A percentile compares a stretch with the other conserved stretches of the same genome.
phyloP scores from a whole-genome alignment of 345 rosid genomes.

The Lagerstroemia speciosa region DNA sequence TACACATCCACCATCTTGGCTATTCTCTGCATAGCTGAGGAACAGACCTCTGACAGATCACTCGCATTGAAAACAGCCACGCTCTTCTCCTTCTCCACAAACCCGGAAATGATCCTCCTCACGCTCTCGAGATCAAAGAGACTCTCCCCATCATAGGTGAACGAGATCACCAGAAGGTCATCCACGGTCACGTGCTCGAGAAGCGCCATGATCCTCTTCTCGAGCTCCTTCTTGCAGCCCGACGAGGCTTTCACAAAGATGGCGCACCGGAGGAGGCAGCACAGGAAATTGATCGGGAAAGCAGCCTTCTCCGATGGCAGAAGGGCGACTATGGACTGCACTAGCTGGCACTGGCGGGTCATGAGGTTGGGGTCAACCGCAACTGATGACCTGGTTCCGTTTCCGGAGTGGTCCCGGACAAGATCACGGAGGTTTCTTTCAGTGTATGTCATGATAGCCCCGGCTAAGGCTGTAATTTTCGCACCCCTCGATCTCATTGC shows the following conservation, averaged over 20 bases:
- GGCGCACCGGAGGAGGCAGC: slow-evolving; percentile 77
- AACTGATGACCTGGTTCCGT: slow-evolving; percentile 27
- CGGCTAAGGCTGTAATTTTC: slow-evolving; percentile 43
- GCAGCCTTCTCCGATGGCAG: slow-evolving; percentile 60
- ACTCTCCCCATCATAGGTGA: slow-evolving; percentile 70
- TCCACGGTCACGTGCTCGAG: slow-evolving; percentile 66
- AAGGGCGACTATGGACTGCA: slow-evolving; percentile 53
- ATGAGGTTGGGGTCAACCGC: slow-evolving; percentile 25
- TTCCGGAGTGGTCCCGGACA: slow-evolving; percentile 74
- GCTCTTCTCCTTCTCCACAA: slow-evolving; percentile 75
- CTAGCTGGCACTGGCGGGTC: slow-evolving; percentile 43
- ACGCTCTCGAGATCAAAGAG: slow-evolving; percentile 72
- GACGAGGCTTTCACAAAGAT: slow-evolving; percentile 47
- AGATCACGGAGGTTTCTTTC: slow-evolving; percentile 70
- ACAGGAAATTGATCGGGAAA: slow-evolving; percentile 65
- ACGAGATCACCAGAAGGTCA: slow-evolving; percentile 66
- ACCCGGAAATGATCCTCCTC: slow-evolving; percentile 51
- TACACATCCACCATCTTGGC: slow-evolving; percentile 65
- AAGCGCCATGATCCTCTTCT: slow-evolving; percentile 56
- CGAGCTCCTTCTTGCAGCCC: slow-evolving; percentile 62
- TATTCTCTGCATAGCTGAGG: slow-evolving; percentile 48
- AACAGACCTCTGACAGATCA: slow-evolving; percentile 35
- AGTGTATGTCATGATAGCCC: slow-evolving; percentile 52
- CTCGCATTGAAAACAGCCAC: slow-evolving; percentile 63
- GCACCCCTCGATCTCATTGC: slow-evolving; percentile 63